These are phyloP conservation scores for Heracleum sosnowskyi DNA, from an alignment of 129 eudicot species.

Conservation along the genomic window DNA sequence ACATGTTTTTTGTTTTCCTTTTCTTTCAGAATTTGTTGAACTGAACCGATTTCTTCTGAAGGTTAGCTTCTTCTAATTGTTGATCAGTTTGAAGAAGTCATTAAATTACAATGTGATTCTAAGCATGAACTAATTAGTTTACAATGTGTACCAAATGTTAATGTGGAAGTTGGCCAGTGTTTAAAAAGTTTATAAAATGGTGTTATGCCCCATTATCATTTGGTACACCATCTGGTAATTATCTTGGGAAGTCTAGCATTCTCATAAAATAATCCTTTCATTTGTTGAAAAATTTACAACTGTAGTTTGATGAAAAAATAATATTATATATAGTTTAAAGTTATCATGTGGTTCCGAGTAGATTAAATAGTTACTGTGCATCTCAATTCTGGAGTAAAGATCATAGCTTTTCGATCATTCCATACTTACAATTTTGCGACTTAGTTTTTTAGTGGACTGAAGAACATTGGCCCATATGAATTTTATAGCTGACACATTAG, in stretches of 20 bases:
- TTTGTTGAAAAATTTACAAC: not conserved
- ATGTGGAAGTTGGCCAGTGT: too few relatives aligned
- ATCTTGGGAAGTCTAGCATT: not conserved
- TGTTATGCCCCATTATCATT: not conserved
- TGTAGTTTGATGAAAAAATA: not conserved
- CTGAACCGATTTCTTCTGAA: conserved; percentile 81
- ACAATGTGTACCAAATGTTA: too few relatives aligned
- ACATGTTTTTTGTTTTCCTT: conserved; percentile 20
- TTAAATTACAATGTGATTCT: not conserved
- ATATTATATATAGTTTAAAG: not conserved
- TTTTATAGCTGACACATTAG: not conserved
- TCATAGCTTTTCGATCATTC: not conserved
- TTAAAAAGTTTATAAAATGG: too few relatives aligned
- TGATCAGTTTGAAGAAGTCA: not conserved
- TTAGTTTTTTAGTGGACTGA: not conserved
- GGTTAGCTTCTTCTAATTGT: conserved; percentile 40
- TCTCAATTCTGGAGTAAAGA: not conserved
- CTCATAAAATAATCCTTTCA: not conserved
- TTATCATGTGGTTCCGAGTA: not conserved
- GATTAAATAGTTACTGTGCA: not conserved
- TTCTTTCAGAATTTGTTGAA: conserved; percentile 65
- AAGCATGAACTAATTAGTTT: not conserved
- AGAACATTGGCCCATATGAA: not conserved
- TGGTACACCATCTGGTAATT: not conserved
- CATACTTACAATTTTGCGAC: not conserved